phyloP scores from a whole-genome alignment of 768 basidiomycete species.

The Leccinum uliginosum region DNA sequence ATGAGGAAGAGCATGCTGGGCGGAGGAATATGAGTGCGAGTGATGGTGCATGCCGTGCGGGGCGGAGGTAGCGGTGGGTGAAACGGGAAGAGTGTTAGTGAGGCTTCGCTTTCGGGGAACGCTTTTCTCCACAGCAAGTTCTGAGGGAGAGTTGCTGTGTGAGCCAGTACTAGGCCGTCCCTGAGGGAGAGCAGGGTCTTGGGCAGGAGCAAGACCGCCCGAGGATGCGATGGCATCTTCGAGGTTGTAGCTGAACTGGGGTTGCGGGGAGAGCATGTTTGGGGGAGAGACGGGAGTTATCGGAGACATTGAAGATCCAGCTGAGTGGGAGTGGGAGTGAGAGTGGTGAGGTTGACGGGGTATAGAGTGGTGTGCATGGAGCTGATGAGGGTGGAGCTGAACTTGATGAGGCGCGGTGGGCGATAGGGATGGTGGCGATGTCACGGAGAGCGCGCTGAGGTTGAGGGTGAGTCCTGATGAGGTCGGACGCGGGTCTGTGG shows the following conservation, averaged over 20 bases:
- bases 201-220: slow-evolving; percentile 23
- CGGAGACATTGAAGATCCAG: slow-evolving; percentile 37
- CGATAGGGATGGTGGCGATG: slow-evolving; percentile 62
- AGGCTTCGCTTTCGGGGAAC: slow-evolving; percentile 69
- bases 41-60: slow-evolving; percentile 23
- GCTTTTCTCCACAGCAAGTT: slow-evolving; percentile 42
- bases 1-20: slow-evolving; percentile 17
- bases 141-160: slow-evolving; percentile 44
- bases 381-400: slow-evolving; percentile 58
- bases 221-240: slow-evolving; percentile 31
- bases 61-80: slow-evolving; percentile 3
- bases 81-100: slow-evolving; percentile 39
- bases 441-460: slow-evolving; percentile 59
- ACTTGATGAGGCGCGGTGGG: slow-evolving; percentile 49
- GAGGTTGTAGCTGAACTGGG: slow-evolving; percentile 50
- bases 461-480: slow-evolving; percentile 59
- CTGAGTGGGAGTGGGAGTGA: slow-evolving; percentile 23
- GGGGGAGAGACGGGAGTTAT: slow-evolving; percentile 58
- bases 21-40: slow-evolving; percentile 24
- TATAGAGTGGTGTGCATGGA: slow-evolving; percentile 48
- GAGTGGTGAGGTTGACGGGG: slow-evolving; percentile 17
- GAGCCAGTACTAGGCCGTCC: slow-evolving; percentile 36
- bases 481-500: slow-evolving; percentile 17
- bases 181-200: slow-evolving; percentile 28
- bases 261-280: slow-evolving; percentile 39